A percentile compares a stretch with the other conserved stretches of the same genome.
phyloP scores from a whole-genome alignment of 257 asterid species.

The Galeopsis tetrahit region DNA sequence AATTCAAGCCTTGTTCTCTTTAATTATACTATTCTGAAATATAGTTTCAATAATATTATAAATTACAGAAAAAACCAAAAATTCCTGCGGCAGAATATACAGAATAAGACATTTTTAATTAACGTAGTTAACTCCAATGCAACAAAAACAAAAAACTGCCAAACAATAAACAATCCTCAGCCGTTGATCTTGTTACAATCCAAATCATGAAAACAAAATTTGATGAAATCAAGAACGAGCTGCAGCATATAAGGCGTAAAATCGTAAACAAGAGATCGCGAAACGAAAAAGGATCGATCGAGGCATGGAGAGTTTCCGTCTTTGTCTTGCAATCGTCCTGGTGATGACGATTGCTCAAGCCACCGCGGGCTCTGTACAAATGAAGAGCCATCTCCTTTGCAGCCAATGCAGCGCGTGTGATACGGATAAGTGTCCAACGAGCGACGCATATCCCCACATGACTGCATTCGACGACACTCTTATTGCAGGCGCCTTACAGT shows the following conservation, averaged over 20 bases:
- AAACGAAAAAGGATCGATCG: neutral
- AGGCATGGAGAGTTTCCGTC: slow-evolving; percentile 34
- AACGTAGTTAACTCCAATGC: slow-evolving; percentile 42
- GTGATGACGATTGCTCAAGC: slow-evolving; percentile 26
- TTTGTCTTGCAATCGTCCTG: slow-evolving; percentile 34
- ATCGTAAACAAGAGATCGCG: neutral
- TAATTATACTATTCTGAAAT: neutral
- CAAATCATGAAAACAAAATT: slow-evolving; percentile 3
- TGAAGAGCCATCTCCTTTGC: slow-evolving; percentile 54
- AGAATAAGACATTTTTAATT: neutral
- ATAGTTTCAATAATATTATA: neutral
- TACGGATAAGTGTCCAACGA: slow-evolving; percentile 56
- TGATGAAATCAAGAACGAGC: slow-evolving; percentile 44
- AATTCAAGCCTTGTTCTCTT: neutral
- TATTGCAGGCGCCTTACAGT: slow-evolving; percentile 60
- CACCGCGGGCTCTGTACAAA: slow-evolving; percentile 25
- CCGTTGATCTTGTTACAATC: slow-evolving; percentile 4
- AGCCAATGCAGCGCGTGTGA: slow-evolving; percentile 60
- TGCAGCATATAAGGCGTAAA: neutral
- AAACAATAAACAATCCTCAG: slow-evolving; percentile 12
- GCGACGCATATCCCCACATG: slow-evolving; percentile 68
- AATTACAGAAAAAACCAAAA: neutral
- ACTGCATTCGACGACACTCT: slow-evolving; percentile 64
- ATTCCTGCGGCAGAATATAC: slow-evolving; percentile 14
- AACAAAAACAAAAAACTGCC: slow-evolving; percentile 26